phyloP scores from a whole-genome alignment of 352 stramenopile species.

The Phytophthora chlamydospora region DNA sequence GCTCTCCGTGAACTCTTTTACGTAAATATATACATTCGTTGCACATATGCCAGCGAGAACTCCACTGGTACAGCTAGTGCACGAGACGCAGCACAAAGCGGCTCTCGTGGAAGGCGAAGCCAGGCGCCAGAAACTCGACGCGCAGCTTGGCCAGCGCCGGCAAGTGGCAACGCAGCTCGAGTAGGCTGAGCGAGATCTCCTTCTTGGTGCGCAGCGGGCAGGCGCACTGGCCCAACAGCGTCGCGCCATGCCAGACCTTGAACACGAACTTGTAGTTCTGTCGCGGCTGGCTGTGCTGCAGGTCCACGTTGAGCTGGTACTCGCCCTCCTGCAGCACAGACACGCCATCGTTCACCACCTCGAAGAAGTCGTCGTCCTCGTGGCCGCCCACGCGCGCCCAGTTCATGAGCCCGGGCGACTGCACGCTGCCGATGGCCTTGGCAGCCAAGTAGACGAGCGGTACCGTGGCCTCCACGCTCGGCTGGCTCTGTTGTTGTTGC shows the following conservation, averaged over 20 bases:
- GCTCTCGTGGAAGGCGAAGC: constrained; percentile 54
- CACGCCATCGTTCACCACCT: constrained; percentile 42
- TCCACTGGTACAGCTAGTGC: constrained; percentile 18
- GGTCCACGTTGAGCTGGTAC: constrained; percentile 54
- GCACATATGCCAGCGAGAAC: constrained; percentile 1
- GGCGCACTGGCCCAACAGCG: constrained; percentile 44
- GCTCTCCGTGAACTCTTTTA: background rate
- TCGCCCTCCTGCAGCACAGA: constrained; percentile 34
- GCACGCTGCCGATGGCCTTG: constrained; percentile 44
- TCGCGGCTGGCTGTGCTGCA: constrained; percentile 44
- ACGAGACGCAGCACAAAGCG: constrained; percentile 44
- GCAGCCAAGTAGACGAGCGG: constrained; percentile 44
- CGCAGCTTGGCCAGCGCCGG: constrained; percentile 41
- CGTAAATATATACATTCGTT: constrained; percentile 15
- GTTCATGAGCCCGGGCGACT: constrained; percentile 44
- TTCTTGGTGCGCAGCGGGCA: constrained; percentile 47
- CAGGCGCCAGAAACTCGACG: constrained; percentile 47
- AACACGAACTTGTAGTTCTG: constrained; percentile 44
- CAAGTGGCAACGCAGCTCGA: constrained; percentile 43
- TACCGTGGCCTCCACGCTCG: constrained; percentile 7
- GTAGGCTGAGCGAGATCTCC: constrained; percentile 45
- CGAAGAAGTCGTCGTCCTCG: constrained; percentile 43
- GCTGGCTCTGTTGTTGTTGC: background rate
- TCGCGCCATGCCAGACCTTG: constrained; percentile 48
- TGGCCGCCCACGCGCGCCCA: constrained; percentile 42